Conservation (phyloP, 75 land plant genomes). For the Ceratopteris richardii region DNA sequence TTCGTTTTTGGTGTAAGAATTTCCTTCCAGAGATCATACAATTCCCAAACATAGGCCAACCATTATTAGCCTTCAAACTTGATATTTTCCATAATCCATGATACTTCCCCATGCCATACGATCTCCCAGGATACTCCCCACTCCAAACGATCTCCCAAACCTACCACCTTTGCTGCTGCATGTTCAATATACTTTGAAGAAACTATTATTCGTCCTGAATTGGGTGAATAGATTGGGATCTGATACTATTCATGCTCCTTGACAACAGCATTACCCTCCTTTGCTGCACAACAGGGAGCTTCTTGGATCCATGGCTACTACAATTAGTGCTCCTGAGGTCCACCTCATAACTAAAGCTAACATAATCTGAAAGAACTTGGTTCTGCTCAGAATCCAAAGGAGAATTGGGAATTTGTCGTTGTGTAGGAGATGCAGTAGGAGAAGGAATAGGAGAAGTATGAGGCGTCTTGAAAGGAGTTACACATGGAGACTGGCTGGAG, state of each 20-base stretch:
- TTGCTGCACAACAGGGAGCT: background rate
- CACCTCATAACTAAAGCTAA: constrained; percentile 4
- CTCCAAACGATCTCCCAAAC: no score
- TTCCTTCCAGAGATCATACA: no score
- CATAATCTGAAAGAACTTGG: background rate
- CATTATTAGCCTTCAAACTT: no score
- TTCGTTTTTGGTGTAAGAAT: no score
- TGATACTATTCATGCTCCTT: background rate
- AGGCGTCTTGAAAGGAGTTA: constrained; percentile 42
- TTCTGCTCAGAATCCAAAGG: constrained; percentile 13
- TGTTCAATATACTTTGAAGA: no score
- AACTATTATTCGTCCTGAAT: background rate
- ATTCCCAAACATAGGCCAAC: no score
- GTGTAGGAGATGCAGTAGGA: constrained; percentile 36
- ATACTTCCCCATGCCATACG: no score
- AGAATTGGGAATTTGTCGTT: constrained; percentile 32
- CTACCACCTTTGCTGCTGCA: no score
- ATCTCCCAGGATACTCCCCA: no score
- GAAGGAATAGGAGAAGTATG: constrained; percentile 43
- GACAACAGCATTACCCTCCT: background rate
- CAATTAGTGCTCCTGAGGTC: background rate
- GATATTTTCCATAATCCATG: no score
- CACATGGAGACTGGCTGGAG: constrained; percentile 26
- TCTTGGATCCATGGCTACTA: background rate
- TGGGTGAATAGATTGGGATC: background rate